Evolutionary conservation across 345 rosid species (phyloP).

Genomic region (Eucalyptus grandis): DNA sequence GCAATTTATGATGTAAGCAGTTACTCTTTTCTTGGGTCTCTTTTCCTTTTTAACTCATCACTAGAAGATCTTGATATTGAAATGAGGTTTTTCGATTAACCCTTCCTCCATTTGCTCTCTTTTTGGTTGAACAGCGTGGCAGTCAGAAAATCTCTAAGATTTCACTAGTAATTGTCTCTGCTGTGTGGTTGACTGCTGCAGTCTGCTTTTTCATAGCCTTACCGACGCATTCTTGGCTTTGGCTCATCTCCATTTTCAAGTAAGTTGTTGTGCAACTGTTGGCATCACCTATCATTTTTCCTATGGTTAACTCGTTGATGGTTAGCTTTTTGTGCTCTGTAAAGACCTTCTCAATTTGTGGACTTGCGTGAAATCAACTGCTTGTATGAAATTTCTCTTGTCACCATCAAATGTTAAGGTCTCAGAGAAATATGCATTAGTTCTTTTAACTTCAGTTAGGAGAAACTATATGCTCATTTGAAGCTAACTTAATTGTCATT

Average conservation of each 20-base stretch:
- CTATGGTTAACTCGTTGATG: neutral
- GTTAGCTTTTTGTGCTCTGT: neutral
- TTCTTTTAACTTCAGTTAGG: neutral
- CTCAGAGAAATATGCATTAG: neutral
- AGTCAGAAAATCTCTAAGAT: slow-evolving; percentile 63
- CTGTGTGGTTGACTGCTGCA: slow-evolving; percentile 50
- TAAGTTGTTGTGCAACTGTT: slow-evolving; percentile 18
- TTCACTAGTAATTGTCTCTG: slow-evolving; percentile 34
- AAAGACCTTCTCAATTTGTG: neutral
- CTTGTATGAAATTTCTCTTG: neutral
- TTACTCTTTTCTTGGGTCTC: neutral
- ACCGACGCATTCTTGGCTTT: slow-evolving; percentile 69
- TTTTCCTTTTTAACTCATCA: neutral
- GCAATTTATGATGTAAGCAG: slow-evolving; percentile 58
- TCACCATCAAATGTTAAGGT: neutral
- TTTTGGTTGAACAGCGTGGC: slow-evolving; percentile 57
- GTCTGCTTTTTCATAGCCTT: slow-evolving; percentile 69
- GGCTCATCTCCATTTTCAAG: slow-evolving; percentile 78
- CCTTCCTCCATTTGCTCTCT: neutral
- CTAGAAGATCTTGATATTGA: neutral
- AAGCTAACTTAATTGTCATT: neutral
- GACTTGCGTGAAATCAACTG: neutral
- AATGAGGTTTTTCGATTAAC: neutral
- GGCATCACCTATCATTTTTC: neutral
- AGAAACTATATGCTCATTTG: neutral